Conservation (phyloP, 768 basidiomycete genomes). For the Coprinellus aureogranulatus region DNA sequence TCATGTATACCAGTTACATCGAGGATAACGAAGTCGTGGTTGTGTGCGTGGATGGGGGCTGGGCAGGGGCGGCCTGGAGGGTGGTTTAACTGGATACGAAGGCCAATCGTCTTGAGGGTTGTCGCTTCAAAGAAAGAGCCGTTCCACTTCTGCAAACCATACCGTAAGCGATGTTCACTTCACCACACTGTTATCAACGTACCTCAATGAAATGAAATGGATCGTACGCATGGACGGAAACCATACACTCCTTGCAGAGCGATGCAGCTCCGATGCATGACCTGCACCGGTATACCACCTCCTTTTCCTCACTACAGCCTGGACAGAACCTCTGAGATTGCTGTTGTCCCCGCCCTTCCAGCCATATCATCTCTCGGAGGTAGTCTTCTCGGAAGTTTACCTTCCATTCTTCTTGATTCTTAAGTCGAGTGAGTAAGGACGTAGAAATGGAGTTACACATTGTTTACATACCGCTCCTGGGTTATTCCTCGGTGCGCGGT, state of each 20-base stretch:
- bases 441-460: no score
- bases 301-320: background rate
- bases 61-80: constrained; percentile 12
- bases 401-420: background rate
- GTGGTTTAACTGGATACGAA: constrained; percentile 29
- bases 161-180: background rate
- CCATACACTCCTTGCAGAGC: background rate
- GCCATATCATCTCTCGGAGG: background rate
- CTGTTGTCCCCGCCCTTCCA: background rate
- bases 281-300: background rate
- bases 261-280: background rate
- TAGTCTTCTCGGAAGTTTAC: background rate
- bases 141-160: constrained; percentile 12
- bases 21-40: constrained; percentile 29
- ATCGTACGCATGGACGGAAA: background rate
- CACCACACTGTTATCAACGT: no score
- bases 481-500: no score
- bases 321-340: background rate
- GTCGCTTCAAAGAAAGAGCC: constrained; percentile 12
- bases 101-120: constrained; percentile 20
- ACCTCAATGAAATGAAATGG: background rate
- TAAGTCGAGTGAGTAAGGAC: no score
- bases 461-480: no score
- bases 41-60: constrained; percentile 4
- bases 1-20: constrained; percentile 28